Evolutionary conservation across 768 basidiomycete species (phyloP), one percentile per base, ranked within the genome.

Genomic region (Phlebiopsis flavidoalba): DNA sequence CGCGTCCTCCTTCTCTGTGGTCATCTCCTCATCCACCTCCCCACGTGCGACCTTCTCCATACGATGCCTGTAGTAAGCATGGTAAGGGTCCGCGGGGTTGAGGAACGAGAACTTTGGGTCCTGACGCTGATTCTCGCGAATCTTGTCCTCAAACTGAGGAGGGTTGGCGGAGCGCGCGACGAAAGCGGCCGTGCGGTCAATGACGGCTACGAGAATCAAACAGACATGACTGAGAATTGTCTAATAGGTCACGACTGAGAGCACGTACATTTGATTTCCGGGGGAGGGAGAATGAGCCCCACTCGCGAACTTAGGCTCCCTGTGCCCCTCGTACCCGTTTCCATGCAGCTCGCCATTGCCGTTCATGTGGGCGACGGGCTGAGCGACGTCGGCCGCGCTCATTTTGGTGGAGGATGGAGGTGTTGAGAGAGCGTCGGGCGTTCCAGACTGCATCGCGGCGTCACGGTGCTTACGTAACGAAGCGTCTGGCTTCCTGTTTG

Each of bases 41-140:
- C 93, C 94, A 7, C 84, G 84, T 56, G 83, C 76, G 63, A 94
- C 84, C 71, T 86, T 87, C 52, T 94, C 92, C 77, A 96, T 85
- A 70, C 90, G 86, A 79, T 95, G 86, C 71, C 91, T 87, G 72
- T 99, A 99, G 77, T 99, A 98, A 62, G 92, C 92, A 87, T 98
- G 93, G 78, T 97, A 99, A 65, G 97, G 93, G 80, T 99, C 97
- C 53, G 85, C 85, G 63, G 93, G 88, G 78, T 96, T 96, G 74
- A 99, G 84, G 80, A 99, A 99, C 60, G 96, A 94, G 81, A 98
- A 99, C 77, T 97, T 96, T 60, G 95, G 93, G 79, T 98, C 96
- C 65, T 87, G 83, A 76, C 94, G 92, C 75, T 95, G 95, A 69
- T 91, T 90, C 76, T 98, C 95, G 67, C 95, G 87, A 74, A 99